phyloP scores from a whole-genome alignment of 805 yeast genomes.

The Barnettozyma californica region DNA sequence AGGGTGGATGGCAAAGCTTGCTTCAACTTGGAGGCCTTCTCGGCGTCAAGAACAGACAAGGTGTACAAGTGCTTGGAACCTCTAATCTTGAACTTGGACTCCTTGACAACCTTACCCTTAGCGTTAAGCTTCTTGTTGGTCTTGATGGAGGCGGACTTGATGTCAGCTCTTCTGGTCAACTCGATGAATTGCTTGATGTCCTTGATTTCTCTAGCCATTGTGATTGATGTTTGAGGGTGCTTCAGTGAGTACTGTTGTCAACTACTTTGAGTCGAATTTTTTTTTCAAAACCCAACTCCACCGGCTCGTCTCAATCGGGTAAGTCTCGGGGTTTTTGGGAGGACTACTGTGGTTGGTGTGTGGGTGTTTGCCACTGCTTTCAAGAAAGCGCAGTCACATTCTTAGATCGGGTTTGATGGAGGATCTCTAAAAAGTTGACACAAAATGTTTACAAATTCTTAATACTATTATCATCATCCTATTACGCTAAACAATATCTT shows the following conservation, averaged over 20 bases:
- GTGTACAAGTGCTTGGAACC: slow-evolving; percentile 94
- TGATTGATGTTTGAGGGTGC: slow-evolving; percentile 8
- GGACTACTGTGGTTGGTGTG: not conserved
- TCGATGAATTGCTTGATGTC: slow-evolving; percentile 97
- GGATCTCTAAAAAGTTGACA: not conserved
- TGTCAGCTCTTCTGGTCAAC: slow-evolving; percentile 94
- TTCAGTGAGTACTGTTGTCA: not conserved
- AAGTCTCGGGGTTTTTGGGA: not conserved
- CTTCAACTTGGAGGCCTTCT: slow-evolving; percentile 95
- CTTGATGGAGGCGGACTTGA: slow-evolving; percentile 90
- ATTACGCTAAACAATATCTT: slow-evolving; percentile 47
- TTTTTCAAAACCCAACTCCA: not conserved
- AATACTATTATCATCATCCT: no score
- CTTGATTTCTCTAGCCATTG: slow-evolving; percentile 61
- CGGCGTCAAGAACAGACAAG: slow-evolving; percentile 88
- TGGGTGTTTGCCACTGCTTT: not conserved
- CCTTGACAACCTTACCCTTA: slow-evolving; percentile 79
- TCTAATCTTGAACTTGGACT: slow-evolving; percentile 98
- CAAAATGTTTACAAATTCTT: not conserved
- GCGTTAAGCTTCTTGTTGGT: slow-evolving; percentile 79
- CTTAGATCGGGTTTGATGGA: slow-evolving; percentile 6
- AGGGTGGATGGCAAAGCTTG: slow-evolving; percentile 96
- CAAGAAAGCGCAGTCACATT: not conserved
- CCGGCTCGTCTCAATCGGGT: not conserved
- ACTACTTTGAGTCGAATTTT: slow-evolving; percentile 18